Base-by-base conservation (phyloP, 805 yeast species). In the Yamadazyma takamatsuzukensis region DNA sequence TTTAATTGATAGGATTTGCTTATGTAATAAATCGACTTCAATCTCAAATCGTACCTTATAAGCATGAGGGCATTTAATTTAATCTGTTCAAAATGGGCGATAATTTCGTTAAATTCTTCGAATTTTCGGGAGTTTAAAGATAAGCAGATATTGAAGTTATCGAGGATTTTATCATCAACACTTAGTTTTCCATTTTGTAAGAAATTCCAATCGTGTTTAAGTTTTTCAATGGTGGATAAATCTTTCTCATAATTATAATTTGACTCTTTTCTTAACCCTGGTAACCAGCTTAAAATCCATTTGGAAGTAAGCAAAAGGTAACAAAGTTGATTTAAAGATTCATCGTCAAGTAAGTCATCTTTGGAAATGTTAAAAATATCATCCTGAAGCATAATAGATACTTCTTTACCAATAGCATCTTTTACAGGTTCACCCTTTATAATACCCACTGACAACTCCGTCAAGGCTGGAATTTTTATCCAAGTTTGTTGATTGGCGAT, bases 261-360 rank as follows among this genome's bases (percentile, higher is more conserved):
- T 1, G 66, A 54, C 6, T 63, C 65, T 32, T 73, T 71, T 33
- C 73, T 64, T 48, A 79, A 55, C 4, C 49, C 49, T 0, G 84
- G 81, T 27, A 84, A 62, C 83, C 88, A 80, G 12, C 61, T 46
- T 25, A 75, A 53, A 3, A 79, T 59, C 78, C 87, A 76, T 12
- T 66, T 58, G 1, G 80, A 43, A 4, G 83, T 72, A 10, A 73
- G 63, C 13, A 78, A 59, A 27, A 84, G 59, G 33, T 76, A 59
- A 9, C 80, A 62, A 3, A 79, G 61, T 14, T 71, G 67, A 29
- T 68, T 68, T 41, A 79, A 67, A 10, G 75, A 63, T 10, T 69
- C 69, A 12, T 61, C 51, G 39, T 77, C 84, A 27, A 83, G 59
- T 10, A 76, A 48, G 40, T 80, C 85, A 15, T 69, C 70, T 32